Conservation (phyloP, 2,329 filamentous ascomycete genomes). For the Beauveria australis region DNA sequence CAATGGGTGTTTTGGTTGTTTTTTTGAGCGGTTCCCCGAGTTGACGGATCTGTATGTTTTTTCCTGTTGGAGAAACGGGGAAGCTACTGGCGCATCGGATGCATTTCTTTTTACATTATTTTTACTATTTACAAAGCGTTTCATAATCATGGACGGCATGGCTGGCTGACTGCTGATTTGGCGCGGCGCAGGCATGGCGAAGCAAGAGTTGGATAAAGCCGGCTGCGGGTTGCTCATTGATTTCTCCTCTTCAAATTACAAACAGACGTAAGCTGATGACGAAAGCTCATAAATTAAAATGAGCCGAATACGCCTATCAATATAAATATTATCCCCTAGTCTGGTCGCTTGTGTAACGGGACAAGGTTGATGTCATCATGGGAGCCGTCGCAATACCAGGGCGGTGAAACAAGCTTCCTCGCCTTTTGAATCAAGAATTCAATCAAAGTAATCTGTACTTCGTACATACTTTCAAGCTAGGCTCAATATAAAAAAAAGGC, state of each 20-base stretch:
- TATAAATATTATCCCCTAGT: not conserved
- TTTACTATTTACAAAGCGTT: not conserved
- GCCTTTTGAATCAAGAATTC: not conserved
- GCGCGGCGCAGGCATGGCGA: not conserved
- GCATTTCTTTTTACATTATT: not conserved
- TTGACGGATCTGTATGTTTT: not conserved
- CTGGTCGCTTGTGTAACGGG: not conserved
- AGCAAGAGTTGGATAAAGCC: not conserved
- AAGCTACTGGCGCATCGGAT: not conserved
- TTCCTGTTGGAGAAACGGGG: not conserved
- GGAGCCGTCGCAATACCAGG: not conserved
- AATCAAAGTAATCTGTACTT: not conserved
- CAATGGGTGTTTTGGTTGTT: not conserved
- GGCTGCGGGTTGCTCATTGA: not conserved
- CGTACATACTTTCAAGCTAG: too few relatives aligned
- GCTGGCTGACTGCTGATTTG: not conserved
- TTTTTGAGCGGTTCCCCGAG: not conserved
- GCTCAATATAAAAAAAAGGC: not conserved
- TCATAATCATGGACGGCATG: not conserved
- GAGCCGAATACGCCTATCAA: not conserved
- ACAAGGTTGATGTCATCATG: not conserved
- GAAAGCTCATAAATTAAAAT: not conserved
- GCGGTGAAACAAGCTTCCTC: not conserved
- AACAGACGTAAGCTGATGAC: not conserved
- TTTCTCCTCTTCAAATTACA: not conserved